Conservation (phyloP, 2,329 filamentous ascomycete genomes). For the Aspergillus quadricinctus region DNA sequence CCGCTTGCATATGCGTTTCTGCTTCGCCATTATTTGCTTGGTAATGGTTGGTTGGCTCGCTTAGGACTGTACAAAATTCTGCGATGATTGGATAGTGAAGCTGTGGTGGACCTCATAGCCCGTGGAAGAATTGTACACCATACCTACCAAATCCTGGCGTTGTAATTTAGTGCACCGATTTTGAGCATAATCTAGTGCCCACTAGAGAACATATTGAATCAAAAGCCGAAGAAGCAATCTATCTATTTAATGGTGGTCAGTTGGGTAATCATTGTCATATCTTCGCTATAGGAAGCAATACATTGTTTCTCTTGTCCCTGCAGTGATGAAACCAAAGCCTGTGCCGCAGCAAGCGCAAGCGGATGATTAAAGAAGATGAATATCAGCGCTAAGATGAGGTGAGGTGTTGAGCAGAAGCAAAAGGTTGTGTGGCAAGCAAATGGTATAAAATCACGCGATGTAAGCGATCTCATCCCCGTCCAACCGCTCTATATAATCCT, state of each 20-base stretch:
- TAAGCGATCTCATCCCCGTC: constrained; percentile 94
- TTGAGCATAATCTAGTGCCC: background rate
- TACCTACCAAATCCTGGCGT: background rate
- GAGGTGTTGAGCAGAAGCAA: constrained; percentile 1
- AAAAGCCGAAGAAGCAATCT: background rate
- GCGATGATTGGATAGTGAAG: background rate
- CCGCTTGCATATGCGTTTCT: background rate
- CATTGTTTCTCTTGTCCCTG: background rate
- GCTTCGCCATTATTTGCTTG: background rate
- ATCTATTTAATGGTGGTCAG: constrained; percentile 7
- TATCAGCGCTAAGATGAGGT: constrained; percentile 5
- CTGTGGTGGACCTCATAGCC: background rate
- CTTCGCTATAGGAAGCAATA: constrained; percentile 15
- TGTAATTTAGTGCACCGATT: background rate
- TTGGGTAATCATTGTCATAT: constrained; percentile 26
- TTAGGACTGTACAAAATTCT: background rate
- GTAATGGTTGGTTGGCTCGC: background rate
- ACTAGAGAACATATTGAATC: background rate
- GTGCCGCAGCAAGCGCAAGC: background rate
- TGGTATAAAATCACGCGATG: constrained; percentile 61
- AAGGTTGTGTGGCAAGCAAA: constrained; percentile 2
- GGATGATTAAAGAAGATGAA: constrained; percentile 3
- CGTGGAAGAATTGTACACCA: background rate
- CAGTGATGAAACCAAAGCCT: background rate
- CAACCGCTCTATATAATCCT: constrained; percentile 94